phyloP scores from a whole-genome alignment of 805 yeast species.

The Sugiyamaella chiloensis region DNA sequence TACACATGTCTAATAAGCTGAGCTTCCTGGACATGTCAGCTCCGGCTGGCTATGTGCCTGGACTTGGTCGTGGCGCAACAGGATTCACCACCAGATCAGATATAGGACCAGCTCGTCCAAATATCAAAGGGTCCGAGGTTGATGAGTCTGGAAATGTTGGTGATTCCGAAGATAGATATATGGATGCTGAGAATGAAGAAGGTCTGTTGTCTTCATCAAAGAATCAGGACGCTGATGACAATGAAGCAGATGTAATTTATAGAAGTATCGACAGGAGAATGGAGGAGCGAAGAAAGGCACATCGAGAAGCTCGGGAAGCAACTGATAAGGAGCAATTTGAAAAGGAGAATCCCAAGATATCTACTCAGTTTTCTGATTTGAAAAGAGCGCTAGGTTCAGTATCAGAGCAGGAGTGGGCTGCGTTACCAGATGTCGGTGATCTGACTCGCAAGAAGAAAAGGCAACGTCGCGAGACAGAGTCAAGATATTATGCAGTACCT shows the following conservation, averaged over 20 bases:
- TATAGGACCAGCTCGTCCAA: conserved; percentile 48
- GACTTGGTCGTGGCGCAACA: conserved; percentile 91
- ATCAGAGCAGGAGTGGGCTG: conserved; percentile 72
- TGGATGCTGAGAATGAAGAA: conserved; percentile 34
- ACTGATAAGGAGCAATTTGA: conserved; percentile 27
- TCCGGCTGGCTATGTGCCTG: conserved; percentile 88
- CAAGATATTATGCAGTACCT: conserved; percentile 77
- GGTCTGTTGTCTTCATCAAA: conserved; percentile 31
- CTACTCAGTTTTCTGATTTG: conserved; percentile 63
- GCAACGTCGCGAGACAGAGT: conserved; percentile 56
- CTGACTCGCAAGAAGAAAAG: conserved; percentile 78
- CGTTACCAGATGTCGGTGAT: conserved; percentile 85
- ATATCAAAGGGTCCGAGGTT: conserved; percentile 31
- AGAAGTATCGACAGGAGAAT: conserved; percentile 59
- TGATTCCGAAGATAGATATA: conserved; percentile 32
- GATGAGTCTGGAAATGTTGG: conserved; percentile 27
- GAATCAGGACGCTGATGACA: conserved; percentile 53
- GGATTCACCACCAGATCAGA: conserved; percentile 89
- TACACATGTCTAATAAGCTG: conserved; percentile 5
- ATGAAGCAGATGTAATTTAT: conserved; percentile 74
- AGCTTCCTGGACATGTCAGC: conserved; percentile 77
- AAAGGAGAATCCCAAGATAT: conserved; percentile 34
- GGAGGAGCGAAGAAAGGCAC: conserved; percentile 30
- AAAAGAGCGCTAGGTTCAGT: conserved; percentile 60
- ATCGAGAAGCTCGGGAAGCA: conserved; percentile 29